Conservation (phyloP, 768 basidiomycete genomes). For the Leccinum ochraceum region DNA sequence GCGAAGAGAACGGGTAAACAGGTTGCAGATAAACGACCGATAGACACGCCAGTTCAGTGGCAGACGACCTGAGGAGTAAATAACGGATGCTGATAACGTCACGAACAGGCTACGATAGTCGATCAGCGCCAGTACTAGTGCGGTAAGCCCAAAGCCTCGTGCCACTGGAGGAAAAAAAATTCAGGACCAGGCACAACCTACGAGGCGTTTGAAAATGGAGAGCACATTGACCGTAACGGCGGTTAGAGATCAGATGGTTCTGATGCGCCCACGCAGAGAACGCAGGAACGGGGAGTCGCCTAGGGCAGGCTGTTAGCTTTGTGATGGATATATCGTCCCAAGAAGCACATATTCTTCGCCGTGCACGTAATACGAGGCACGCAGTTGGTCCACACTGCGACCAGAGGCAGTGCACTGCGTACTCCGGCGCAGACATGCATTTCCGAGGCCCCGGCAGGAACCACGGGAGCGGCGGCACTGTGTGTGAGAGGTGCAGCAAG, state of each 20-base stretch:
- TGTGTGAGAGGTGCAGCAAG: slow-evolving; percentile 20
- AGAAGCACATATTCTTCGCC: slow-evolving; percentile 6
- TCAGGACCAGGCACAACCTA: slow-evolving; percentile 20
- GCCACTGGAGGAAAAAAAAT: background rate
- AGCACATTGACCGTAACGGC: slow-evolving; percentile 11
- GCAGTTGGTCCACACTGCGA: background rate
- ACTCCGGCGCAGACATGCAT: slow-evolving; percentile 7
- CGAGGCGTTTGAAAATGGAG: background rate
- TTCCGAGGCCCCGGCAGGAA: slow-evolving; percentile 23
- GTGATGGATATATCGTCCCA: slow-evolving; percentile 2
- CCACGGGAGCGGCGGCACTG: slow-evolving; percentile 3
- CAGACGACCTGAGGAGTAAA: background rate
- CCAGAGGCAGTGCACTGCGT: background rate
- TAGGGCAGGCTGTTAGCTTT: slow-evolving; percentile 2
- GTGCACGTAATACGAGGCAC: slow-evolving; percentile 4
- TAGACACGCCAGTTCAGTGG: background rate
- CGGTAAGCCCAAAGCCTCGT: background rate
- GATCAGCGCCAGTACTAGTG: slow-evolving; percentile 1
- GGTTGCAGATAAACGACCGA: background rate
- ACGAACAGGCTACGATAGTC: background rate
- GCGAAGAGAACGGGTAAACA: background rate
- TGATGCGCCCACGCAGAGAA: slow-evolving; percentile 24
- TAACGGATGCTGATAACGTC: background rate
- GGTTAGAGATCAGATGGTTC: slow-evolving; percentile 14
- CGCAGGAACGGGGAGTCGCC: background rate